Evolutionary conservation across 2,329 filamentous ascomycete genomes (phyloP), one percentile per base, ranked within the genome.

Genomic region (Xylaria multiplex): DNA sequence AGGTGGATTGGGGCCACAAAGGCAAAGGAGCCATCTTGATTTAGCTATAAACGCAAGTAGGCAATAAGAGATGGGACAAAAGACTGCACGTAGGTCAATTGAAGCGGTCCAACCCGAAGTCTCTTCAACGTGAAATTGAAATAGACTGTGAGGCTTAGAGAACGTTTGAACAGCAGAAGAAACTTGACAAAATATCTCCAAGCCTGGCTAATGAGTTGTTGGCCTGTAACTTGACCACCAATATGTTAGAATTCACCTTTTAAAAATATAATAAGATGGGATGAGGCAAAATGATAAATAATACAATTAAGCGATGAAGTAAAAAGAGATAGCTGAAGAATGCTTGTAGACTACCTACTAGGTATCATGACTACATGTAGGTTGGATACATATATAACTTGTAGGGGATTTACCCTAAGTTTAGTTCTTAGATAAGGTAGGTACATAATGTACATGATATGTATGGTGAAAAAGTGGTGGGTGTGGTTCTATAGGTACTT

Each of bases 11-110:
- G 49, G 42, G 55, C 68, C 68, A 69, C 35, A 1, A 61, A 19
- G 62, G 64, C 65, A 62, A 69, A 37, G 59, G 65, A 5, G 68
- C 59, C 68, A 69, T 69, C 19, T 32, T 59, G 48, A n/a, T 35
- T n/a, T 11, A 43, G 43, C 13, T 37, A 1, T 13, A 52, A n/a
- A 43, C 1, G 6, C 19, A 52, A 43, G 37, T 16, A 48, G 35
- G 32, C 3, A 16, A 43, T 16, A 32, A 16, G 27, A 53, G 53
- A 30, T 24, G 5, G 0, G 46, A 35, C n/a, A 16, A n/a, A 7
- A 43, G 7, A 19, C 24, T 40, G 27, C 8, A 6, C 19, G 6
- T 30, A 37, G 22, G 5, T 5, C 27, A 27, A 27, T 27, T 27
- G 27, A 27, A 5, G 27, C 27, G 27, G 27, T 5, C 27, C 27